These are phyloP conservation scores for Gautieria morchelliformis DNA, from an alignment of 768 basidiomycete genomes.

Conservation along the genomic window DNA sequence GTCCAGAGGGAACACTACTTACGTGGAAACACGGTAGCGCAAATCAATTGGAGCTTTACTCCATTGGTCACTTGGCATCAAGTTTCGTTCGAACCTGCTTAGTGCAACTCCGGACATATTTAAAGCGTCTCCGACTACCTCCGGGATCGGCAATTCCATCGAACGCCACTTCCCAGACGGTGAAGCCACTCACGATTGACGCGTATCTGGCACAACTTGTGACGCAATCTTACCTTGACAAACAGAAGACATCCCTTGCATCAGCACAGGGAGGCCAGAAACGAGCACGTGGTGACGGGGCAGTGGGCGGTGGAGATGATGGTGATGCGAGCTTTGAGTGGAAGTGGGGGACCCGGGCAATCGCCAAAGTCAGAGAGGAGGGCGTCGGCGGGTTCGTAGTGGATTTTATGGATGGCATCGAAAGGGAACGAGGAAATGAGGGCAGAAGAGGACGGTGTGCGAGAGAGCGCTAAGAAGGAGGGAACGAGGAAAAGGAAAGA, in stretches of 20 bases:
- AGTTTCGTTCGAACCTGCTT: neutral
- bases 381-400: constrained; percentile 67
- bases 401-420: constrained; percentile 60
- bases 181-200: constrained; percentile 47
- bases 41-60: constrained; percentile 59
- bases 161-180: constrained; percentile 18
- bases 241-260: constrained; percentile 36
- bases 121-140: constrained; percentile 61
- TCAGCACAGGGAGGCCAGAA: constrained; percentile 25
- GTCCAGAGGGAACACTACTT: constrained; percentile 57
- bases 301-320: constrained; percentile 23
- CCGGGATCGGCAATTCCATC: constrained; percentile 2
- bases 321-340: constrained; percentile 51
- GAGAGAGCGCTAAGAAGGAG: constrained; percentile 8
- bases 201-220: constrained; percentile 53
- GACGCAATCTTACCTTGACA: constrained; percentile 74
- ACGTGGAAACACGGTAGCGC: constrained; percentile 47
- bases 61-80: neutral
- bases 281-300: constrained; percentile 10
- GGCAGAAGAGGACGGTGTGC: constrained; percentile 18
- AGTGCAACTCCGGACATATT: constrained; percentile 66
- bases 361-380: constrained; percentile 75
- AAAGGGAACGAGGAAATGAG: constrained; percentile 20
- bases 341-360: constrained; percentile 79
- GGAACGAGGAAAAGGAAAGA: constrained; percentile 9